phyloP scores from a whole-genome alignment of 108 stramenopile species.

The Mayamaea pseudoterrestris region DNA sequence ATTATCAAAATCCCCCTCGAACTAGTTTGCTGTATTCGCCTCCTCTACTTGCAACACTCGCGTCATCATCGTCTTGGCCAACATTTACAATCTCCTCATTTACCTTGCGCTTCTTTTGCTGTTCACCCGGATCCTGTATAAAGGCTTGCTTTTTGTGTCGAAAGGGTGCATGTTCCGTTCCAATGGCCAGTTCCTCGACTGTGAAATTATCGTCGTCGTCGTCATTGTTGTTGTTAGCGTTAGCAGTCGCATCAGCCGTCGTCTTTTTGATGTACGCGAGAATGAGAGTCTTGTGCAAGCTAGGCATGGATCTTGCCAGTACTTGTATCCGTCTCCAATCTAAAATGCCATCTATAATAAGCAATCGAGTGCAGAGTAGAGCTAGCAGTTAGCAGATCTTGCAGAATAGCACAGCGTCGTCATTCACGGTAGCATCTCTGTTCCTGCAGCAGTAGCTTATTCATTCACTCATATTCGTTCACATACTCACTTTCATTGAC shows the following conservation, averaged over 20 bases:
- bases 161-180: slow-evolving; percentile 84
- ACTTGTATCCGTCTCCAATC: slow-evolving; percentile 77
- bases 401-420: neutral
- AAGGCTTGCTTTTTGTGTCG: slow-evolving; percentile 44
- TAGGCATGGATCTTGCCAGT: slow-evolving; percentile 68
- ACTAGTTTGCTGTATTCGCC: too few relatives aligned
- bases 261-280: slow-evolving; percentile 18
- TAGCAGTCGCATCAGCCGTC: slow-evolving; percentile 8
- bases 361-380: neutral
- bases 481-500: slow-evolving; percentile 29
- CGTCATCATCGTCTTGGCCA: neutral
- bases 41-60: too few relatives aligned
- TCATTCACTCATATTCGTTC: too few relatives aligned
- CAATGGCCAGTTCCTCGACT: slow-evolving; percentile 69
- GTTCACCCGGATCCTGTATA: slow-evolving; percentile 47
- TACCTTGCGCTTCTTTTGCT: slow-evolving; percentile 12
- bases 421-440: too few relatives aligned
- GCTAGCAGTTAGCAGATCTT: neutral
- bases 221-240: slow-evolving; percentile 1
- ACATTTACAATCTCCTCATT: neutral
- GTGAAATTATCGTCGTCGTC: slow-evolving; percentile 1
- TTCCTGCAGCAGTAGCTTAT: too few relatives aligned
- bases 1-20: too few relatives aligned
- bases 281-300: slow-evolving; percentile 77
- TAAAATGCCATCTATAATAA: slow-evolving; percentile 29